Evolutionary conservation across 805 yeast species (phyloP).

Genomic region (Isabelozyma rhagii): DNA sequence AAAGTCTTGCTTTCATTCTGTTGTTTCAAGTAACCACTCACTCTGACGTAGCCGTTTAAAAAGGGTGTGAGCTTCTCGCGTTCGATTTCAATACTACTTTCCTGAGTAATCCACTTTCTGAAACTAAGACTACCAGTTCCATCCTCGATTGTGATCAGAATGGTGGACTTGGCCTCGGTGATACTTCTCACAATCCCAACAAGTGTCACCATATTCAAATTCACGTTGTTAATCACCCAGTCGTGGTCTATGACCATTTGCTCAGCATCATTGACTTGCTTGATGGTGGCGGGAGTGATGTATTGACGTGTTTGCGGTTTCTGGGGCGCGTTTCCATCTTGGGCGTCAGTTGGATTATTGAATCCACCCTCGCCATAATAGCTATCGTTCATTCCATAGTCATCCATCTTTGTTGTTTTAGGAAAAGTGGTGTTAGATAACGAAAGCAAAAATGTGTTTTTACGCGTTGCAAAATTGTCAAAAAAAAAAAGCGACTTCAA

Average conservation of each 20-base stretch:
- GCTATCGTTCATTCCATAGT: not conserved
- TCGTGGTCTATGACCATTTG: conserved; percentile 68
- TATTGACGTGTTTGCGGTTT: conserved; percentile 21
- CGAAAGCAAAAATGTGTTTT: not conserved
- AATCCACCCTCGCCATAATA: conserved; percentile 23
- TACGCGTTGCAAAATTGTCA: not conserved
- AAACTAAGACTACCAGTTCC: conserved; percentile 67
- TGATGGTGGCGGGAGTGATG: conserved; percentile 66
- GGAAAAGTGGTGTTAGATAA: not conserved
- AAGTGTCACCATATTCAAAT: conserved; percentile 58
- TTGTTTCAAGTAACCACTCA: conserved; percentile 47
- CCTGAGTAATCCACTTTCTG: conserved; percentile 53
- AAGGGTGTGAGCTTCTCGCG: conserved; percentile 29
- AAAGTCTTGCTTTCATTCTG: conserved; percentile 63
- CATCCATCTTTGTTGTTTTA: not conserved
- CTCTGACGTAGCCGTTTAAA: conserved; percentile 59
- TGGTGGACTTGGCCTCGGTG: conserved; percentile 53
- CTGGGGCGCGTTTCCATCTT: conserved; percentile 18
- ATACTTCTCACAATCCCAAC: conserved; percentile 71
- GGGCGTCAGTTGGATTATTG: conserved; percentile 10
- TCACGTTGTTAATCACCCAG: conserved; percentile 55
- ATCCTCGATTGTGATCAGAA: conserved; percentile 65
- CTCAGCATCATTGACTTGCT: conserved; percentile 61
- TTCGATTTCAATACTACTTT: conserved; percentile 26
- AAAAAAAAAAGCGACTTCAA: not conserved